phyloP scores from a whole-genome alignment of 1,284 basidiomycete species.

The Ganoderma boninense region DNA sequence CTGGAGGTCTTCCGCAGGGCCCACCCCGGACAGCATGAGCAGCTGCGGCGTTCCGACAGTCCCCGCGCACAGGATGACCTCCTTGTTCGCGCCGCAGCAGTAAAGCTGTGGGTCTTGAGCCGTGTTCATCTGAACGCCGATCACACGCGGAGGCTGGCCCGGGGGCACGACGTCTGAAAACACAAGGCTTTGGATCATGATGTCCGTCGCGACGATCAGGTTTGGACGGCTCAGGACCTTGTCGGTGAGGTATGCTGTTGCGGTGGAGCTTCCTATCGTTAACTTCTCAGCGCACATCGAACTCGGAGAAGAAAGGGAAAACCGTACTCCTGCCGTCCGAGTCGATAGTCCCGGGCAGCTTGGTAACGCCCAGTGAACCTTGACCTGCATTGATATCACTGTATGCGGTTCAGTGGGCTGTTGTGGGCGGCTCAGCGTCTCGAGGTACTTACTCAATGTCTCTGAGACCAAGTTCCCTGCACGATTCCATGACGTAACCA shows the following conservation, averaged over 20 bases:
- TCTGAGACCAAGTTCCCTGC: conserved; percentile 35
- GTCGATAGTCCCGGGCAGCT: conserved; percentile 40
- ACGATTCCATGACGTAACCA: conserved; percentile 27
- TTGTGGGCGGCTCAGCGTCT: background rate
- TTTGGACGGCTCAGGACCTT: conserved; percentile 48
- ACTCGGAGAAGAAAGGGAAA: background rate
- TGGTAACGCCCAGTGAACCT: conserved; percentile 38
- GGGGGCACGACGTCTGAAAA: conserved; percentile 27
- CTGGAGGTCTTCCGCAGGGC: conserved; percentile 46
- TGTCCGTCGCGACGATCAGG: conserved; percentile 48
- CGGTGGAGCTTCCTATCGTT: conserved; percentile 45
- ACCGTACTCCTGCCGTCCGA: conserved; percentile 41
- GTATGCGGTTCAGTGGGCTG: background rate
- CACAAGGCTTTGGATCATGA: conserved; percentile 39
- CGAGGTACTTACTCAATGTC: conserved; percentile 31
- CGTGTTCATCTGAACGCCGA: conserved; percentile 44
- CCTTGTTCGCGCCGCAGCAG: conserved; percentile 42
- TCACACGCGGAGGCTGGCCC: conserved; percentile 29
- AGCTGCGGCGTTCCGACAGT: conserved; percentile 54
- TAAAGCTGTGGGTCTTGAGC: conserved; percentile 33
- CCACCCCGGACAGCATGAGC: conserved; percentile 59
- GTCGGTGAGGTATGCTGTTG: conserved; percentile 48
- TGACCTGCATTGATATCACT: conserved; percentile 42
- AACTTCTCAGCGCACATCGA: too few relatives aligned
- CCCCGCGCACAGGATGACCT: conserved; percentile 54